These are phyloP conservation scores for Lactarius pseudohatsudake DNA, from an alignment of 768 basidiomycete species.

Conservation along the genomic window DNA sequence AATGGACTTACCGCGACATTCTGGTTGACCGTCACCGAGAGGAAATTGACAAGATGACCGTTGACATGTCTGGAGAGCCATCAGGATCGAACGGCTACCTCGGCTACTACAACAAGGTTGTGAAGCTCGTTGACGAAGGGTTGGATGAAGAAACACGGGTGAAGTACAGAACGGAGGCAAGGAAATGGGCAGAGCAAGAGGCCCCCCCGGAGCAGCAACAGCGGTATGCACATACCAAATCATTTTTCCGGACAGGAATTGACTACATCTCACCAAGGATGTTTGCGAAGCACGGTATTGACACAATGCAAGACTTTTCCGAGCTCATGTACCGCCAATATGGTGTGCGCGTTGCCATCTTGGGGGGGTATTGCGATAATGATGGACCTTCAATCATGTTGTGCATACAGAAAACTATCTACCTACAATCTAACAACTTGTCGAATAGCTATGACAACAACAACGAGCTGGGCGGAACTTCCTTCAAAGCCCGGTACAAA, in stretches of 20 bases:
- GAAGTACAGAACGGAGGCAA: neutral
- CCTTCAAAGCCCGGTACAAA: neutral
- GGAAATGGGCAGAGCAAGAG: neutral
- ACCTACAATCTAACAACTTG: too few species aligned
- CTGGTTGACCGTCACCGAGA: neutral
- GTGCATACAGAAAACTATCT: too few species aligned
- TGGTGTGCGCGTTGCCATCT: too few species aligned
- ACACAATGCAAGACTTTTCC: too few species aligned
- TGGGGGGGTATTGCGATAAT: too few species aligned
- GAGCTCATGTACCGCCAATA: too few species aligned
- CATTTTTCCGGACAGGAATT: too few species aligned
- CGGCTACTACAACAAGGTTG: neutral
- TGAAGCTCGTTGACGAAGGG: neutral
- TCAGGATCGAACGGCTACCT: neutral
- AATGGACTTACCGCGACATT: neutral
- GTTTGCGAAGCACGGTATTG: too few species aligned
- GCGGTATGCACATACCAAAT: neutral
- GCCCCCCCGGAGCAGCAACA: neutral
- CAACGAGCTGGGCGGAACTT: neutral
- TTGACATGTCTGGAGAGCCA: neutral
- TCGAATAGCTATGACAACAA: too few species aligned
- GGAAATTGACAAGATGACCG: too few species aligned
- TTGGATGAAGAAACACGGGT: neutral
- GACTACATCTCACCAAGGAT: too few species aligned
- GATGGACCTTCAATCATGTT: too few species aligned